Evolutionary conservation across 1,284 basidiomycete genomes (phyloP).

Genomic region (Trichosporon faecale): DNA sequence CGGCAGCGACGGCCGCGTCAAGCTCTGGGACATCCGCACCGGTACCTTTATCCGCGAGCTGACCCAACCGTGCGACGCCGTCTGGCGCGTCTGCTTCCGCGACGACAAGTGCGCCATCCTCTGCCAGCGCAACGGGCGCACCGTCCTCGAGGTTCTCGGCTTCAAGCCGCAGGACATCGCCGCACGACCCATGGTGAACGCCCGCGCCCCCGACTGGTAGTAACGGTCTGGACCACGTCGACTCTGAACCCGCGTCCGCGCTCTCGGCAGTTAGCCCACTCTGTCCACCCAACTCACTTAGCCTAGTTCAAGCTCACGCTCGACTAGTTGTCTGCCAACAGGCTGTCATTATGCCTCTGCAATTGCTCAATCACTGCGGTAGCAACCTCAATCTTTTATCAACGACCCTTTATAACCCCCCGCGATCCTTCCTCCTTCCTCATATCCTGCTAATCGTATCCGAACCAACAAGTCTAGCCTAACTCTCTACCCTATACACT

Average conservation of each 20-base stretch:
- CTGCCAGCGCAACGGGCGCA: slow-evolving; percentile 77
- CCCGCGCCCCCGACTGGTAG: slow-evolving; percentile 24
- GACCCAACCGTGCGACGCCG: slow-evolving; percentile 69
- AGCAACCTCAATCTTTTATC: not conserved
- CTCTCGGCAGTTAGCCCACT: too few species aligned
- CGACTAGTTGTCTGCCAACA: not conserved
- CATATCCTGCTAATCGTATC: not conserved
- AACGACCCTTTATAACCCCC: not conserved
- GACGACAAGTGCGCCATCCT: slow-evolving; percentile 77
- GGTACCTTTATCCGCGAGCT: slow-evolving; percentile 73
- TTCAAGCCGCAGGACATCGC: slow-evolving; percentile 45
- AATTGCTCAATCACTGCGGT: not conserved
- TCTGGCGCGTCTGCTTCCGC: slow-evolving; percentile 82
- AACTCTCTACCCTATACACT: not conserved
- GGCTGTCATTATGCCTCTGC: slow-evolving; percentile 5
- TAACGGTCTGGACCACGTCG: not conserved
- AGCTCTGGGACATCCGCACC: slow-evolving; percentile 73
- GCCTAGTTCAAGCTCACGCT: not conserved
- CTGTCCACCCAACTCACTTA: not conserved
- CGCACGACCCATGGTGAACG: slow-evolving; percentile 2
- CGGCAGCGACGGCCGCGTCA: slow-evolving; percentile 87
- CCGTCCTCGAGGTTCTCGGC: slow-evolving; percentile 73
- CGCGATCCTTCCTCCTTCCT: not conserved
- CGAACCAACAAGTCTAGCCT: not conserved
- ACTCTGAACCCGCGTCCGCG: too few species aligned